Evolutionary conservation across 371 early-diverging fungal species (phyloP), one percentile per base, ranked within the genome.

Genomic region (Sporodiniella umbellata): DNA sequence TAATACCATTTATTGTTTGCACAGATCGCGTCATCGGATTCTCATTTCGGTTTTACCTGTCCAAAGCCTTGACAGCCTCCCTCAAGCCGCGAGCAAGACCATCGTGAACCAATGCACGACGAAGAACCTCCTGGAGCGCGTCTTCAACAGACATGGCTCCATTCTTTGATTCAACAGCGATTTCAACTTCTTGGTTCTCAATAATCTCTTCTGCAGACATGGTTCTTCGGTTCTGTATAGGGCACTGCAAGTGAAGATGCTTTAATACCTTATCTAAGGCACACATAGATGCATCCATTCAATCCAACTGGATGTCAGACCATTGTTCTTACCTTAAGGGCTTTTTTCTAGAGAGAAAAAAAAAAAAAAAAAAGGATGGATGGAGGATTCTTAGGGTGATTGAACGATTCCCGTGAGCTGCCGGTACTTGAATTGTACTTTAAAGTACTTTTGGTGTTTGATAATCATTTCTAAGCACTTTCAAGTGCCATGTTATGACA

Each of bases 11-110:
- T n/a, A 35, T 11, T 14, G 11, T 11, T n/a, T 14, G 4, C 17
- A 35, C n/a, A 8, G 21, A 19, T 26, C 49, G 39, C 49, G 39
- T 39, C 49, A 38, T 48, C 39, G 37, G 37, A 24, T 48, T 48
- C 39, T 39, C 49, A 39, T 26, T 26, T 21, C 33, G n/a, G 15
- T 6, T 10, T 60, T 70, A 85, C 86, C 91, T 84, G 87, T 97
- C 98, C 51, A 97, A 84, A 62, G 95, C 93, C 89, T 95, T 94
- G 79, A 90, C 93, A 70, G 88, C 86, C 83, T 97, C 94, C 68
- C 94, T 83, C 75, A 95, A 79, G 79, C 98, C 98, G 69, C 98
- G 93, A 62, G 91, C 91, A 63, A 97, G 89, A 55, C 95, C 95
- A 73, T 93, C 94, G 87, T 92, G 86, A 73, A 88, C 83, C 58